Conservation (phyloP, 2,329 filamentous ascomycete species). For the Aspergillus tanneri region DNA sequence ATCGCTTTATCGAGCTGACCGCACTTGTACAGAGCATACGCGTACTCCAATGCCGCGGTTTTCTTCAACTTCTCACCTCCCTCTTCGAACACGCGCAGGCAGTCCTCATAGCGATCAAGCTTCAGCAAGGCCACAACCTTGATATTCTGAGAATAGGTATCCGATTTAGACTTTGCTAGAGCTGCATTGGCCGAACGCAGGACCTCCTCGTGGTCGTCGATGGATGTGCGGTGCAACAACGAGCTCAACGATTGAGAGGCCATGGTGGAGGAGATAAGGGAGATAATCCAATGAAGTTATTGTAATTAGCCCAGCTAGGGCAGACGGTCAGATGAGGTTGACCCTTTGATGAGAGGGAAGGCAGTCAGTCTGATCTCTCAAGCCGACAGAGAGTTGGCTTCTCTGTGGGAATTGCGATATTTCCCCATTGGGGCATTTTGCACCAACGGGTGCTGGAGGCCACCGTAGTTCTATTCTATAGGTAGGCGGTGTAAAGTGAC, state of each 20-base stretch:
- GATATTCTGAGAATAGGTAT: constrained; percentile 58
- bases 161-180: constrained; percentile 58
- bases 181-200: constrained; percentile 58
- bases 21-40: constrained; percentile 63
- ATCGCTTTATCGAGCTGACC: constrained; percentile 57
- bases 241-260: constrained; percentile 51
- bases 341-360: constrained; percentile 1
- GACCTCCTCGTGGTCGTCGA: constrained; percentile 63
- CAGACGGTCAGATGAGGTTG: background rate
- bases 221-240: constrained; percentile 57
- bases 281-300: background rate
- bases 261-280: constrained; percentile 31
- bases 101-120: constrained; percentile 63
- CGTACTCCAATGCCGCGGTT: constrained; percentile 58
- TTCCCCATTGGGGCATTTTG: constrained; percentile 23
- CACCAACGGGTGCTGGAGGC: background rate
- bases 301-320: constrained; percentile 10
- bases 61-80: constrained; percentile 55
- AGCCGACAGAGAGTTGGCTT: background rate
- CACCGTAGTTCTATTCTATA: constrained; percentile 6
- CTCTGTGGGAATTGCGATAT: constrained; percentile 19
- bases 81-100: constrained; percentile 56
- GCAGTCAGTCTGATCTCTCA: background rate
- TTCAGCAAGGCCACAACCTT: constrained; percentile 62
- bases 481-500: too few relatives aligned